phyloP scores from a whole-genome alignment of 139 green algal species.

The Spirogloea muscicola region DNA sequence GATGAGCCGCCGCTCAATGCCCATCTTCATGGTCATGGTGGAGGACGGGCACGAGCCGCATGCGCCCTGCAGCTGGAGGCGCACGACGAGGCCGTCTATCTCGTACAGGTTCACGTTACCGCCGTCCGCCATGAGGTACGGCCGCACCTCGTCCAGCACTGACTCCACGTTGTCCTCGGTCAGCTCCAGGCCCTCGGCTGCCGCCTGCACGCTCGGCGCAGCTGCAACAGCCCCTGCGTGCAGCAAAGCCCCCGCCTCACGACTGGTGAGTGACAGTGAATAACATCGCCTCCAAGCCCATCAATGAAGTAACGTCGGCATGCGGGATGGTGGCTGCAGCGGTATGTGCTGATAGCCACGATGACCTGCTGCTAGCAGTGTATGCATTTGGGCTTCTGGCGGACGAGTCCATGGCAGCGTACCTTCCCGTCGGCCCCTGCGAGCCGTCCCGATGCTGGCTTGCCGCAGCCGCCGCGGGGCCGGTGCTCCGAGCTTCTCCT shows the following conservation, averaged over 20 bases:
- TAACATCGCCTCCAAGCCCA: no score
- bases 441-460: no score
- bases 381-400: no score
- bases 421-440: no score
- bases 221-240: slow-evolving; percentile 79
- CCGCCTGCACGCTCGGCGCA: slow-evolving; percentile 62
- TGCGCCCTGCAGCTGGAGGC: slow-evolving; percentile 82
- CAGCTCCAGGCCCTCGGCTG: slow-evolving; percentile 74
- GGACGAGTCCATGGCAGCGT: no score
- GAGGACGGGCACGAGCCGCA: slow-evolving; percentile 91
- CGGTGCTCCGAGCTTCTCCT: no score
- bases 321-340: no score
- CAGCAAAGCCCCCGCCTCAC: slow-evolving; percentile 86
- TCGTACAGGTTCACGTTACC: slow-evolving; percentile 98
- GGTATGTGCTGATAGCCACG: no score
- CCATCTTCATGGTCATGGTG: slow-evolving; percentile 97
- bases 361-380: no score
- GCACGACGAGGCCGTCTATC: slow-evolving; percentile 90
- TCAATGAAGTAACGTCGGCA: no score
- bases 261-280: no score
- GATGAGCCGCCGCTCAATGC: slow-evolving; percentile 92
- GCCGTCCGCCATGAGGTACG: slow-evolving; percentile 97
- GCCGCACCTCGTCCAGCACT: slow-evolving; percentile 96
- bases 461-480: no score
- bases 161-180: slow-evolving; percentile 95